Evolutionary conservation across 352 stramenopile genomes (phyloP).

Genomic region (Phytopythium ostracodes): DNA sequence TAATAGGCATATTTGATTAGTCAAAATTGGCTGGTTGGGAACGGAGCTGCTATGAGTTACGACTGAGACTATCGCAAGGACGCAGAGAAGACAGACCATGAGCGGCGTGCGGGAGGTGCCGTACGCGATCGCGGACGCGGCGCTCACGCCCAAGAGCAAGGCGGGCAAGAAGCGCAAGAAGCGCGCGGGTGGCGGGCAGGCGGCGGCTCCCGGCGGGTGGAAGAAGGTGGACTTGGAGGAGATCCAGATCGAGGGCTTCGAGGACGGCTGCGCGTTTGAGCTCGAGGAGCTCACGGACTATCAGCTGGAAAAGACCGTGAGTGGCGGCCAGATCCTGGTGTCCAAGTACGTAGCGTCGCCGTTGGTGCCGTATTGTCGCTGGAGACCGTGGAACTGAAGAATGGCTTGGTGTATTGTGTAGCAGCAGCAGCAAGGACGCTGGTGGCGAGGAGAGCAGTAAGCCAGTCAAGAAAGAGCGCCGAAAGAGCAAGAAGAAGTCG

Average conservation of each 20-base stretch:
- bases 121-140: slow-evolving; percentile 24
- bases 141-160: slow-evolving; percentile 30
- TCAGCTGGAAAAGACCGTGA: slow-evolving; percentile 45
- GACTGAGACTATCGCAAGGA: no score
- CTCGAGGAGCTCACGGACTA: slow-evolving; percentile 86
- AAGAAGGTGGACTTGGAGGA: slow-evolving; percentile 68
- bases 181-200: slow-evolving; percentile 11
- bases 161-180: slow-evolving; percentile 52
- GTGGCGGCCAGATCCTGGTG: slow-evolving; percentile 54
- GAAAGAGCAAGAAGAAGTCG: slow-evolving; percentile 36
- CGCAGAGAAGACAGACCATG: slow-evolving; percentile 16
- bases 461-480: slow-evolving; percentile 57
- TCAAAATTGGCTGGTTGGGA: slow-evolving; percentile 29
- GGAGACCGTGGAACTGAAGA: neutral
- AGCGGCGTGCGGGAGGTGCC: slow-evolving; percentile 30
- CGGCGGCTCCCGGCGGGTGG: slow-evolving; percentile 34
- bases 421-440: slow-evolving; percentile 2
- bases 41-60: slow-evolving; percentile 3
- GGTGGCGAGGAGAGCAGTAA: slow-evolving; percentile 11
- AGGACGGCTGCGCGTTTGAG: slow-evolving; percentile 80
- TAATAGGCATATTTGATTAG: slow-evolving; percentile 5
- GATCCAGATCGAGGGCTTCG: slow-evolving; percentile 76
- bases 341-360: slow-evolving; percentile 16
- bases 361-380: neutral
- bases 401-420: neutral